Base-by-base conservation (phyloP, 306 rosid genomes). In the Prinsepia uniflora region DNA sequence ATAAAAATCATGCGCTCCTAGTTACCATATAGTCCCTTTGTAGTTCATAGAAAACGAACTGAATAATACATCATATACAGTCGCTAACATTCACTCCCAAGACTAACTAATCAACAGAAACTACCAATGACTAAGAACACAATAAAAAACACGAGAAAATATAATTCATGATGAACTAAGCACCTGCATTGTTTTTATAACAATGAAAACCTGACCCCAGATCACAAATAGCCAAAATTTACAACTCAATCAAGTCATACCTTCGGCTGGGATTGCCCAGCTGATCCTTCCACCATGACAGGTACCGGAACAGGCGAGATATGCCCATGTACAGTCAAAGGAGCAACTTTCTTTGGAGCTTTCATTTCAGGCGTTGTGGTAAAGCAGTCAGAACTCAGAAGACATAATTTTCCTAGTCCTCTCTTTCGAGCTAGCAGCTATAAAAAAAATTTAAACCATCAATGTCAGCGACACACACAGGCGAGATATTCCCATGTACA, bases 351-450 rank as follows among this genome's bases (percentile, higher is more conserved):
- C 54, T 84, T 92, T 0, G 98, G 70, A 80, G 86, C 97, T 79
- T 91, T 91, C 84, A 95, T 91, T 87, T 91, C 96, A 4, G 99
- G 99, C 5, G n/a, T n/a, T n/a, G 91, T 95, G 50, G 81, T 91
- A 67, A 89, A 87, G 71, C 91, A 95, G 66, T n/a, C n/a, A n/a
- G n/a, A n/a, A n/a, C n/a, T 87, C 97, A 0, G 97, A 89, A 50
- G 92, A 87, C 96, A 95, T 87, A 49, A 95, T 91, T 85, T 89
- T 95, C 48, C 81, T 78, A 66, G 91, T 84, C 86, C 81, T 89
- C 82, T 89, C 96, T 72, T 96, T 87, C 90, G 91, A 85, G 36
- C 64, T 79, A 71, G 86, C 84, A 89, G 91, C 99, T 95, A 55
- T 24, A 24, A 60, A 73, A 63, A 45, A 70, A 48, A 70, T n/a